Evolutionary conservation across 805 yeast species (phyloP).

Genomic region (Wickerhamomyces tratensis): DNA sequence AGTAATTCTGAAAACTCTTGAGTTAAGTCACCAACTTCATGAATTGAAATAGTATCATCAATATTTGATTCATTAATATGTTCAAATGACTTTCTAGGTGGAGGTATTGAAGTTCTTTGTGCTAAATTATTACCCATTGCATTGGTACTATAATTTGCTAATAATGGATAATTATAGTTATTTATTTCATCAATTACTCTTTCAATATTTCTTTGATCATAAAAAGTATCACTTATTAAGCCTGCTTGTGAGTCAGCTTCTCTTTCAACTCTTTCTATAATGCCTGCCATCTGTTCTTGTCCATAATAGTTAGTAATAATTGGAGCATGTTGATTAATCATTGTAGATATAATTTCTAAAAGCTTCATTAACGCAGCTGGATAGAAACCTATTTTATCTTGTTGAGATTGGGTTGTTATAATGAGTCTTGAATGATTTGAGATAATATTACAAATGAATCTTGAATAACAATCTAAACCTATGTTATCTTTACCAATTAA

Average conservation of each 20-base stretch:
- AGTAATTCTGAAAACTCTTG: slow-evolving; percentile 68
- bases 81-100: slow-evolving; percentile 19
- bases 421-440: slow-evolving; percentile 68
- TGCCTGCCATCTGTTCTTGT: slow-evolving; percentile 44
- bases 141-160: slow-evolving; percentile 6
- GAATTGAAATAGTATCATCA: slow-evolving; percentile 35
- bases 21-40: slow-evolving; percentile 55
- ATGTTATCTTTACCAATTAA: slow-evolving; percentile 59
- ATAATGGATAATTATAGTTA: slow-evolving; percentile 41
- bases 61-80: neutral
- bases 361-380: slow-evolving; percentile 55
- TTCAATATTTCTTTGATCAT: slow-evolving; percentile 59
- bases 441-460: slow-evolving; percentile 77
- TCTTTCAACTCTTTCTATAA: slow-evolving; percentile 64
- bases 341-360: slow-evolving; percentile 76
- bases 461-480: slow-evolving; percentile 77
- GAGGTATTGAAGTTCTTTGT: slow-evolving; percentile 3
- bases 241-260: slow-evolving; percentile 95
- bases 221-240: slow-evolving; percentile 74
- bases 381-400: slow-evolving; percentile 38
- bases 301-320: slow-evolving; percentile 74
- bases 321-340: slow-evolving; percentile 78
- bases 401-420: slow-evolving; percentile 35
- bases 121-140: slow-evolving; percentile 1
- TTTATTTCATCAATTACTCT: slow-evolving; percentile 44